Evolutionary conservation across 805 yeast species (phyloP).

Genomic region (Candida orba): DNA sequence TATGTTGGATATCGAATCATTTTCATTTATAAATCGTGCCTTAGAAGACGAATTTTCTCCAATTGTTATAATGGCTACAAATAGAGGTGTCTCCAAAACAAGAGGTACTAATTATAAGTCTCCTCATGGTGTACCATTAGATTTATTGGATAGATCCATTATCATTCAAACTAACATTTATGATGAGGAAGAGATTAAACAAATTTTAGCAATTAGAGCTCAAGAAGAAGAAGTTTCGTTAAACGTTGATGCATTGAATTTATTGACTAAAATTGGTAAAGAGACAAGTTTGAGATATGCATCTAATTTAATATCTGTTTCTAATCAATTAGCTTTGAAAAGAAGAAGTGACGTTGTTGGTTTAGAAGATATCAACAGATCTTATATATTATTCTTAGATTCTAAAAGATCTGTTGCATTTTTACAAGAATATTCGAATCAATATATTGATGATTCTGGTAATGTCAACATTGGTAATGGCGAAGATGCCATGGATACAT

Average conservation of each 20-base stretch:
- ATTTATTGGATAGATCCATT: conserved; percentile 86
- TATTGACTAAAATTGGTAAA: conserved; percentile 81
- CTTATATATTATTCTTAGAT: conserved; percentile 82
- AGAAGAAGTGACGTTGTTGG: conserved; percentile 69
- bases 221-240: conserved; percentile 91
- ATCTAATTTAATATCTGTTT: conserved; percentile 81
- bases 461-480: conserved; percentile 47
- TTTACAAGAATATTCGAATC: conserved; percentile 59
- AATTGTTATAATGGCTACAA: conserved; percentile 96
- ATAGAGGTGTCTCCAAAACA: conserved; percentile 89
- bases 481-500: conserved; percentile 34
- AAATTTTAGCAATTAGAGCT: conserved; percentile 83
- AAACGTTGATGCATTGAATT: conserved; percentile 72
- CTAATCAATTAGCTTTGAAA: conserved; percentile 79
- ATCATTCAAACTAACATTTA: conserved; percentile 83
- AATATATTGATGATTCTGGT: conserved; percentile 76
- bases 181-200: conserved; percentile 73
- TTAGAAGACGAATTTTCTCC: conserved; percentile 96
- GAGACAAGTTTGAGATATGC: conserved; percentile 92
- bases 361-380: conserved; percentile 77
- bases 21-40: conserved; percentile 92
- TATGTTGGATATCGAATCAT: conserved; percentile 96
- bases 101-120: conserved; percentile 91
- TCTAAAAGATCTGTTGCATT: conserved; percentile 83
- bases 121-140: conserved; percentile 97